Base-by-base conservation (phyloP, 148 eudicot species). In the Rhododendron kiyosumense region DNA sequence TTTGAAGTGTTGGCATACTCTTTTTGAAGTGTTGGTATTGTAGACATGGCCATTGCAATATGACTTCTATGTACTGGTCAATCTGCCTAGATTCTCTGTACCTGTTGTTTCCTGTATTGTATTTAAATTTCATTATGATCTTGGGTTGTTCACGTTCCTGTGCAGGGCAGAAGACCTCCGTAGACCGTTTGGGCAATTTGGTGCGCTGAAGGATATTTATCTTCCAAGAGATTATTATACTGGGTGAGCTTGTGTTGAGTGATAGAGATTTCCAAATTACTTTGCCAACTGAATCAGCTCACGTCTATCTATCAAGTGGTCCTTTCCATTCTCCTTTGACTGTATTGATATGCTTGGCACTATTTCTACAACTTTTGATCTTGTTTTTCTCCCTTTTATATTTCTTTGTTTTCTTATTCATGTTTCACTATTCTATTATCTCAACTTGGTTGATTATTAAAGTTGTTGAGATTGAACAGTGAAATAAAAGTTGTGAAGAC, bases 91-190 rank as follows among this genome's bases (percentile, higher is more conserved):
- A 38, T 81, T 57, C 28, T 57, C 69, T 7, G 22, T 51, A 18
- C 13, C 6, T 79, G 10, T 87, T 12, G 4, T 51, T 24, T 82
- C 57, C 26, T 84, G 22, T 32, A 20, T 13, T 14, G 34, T 26
- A n/a, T 74, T 74, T 5, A 32, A 20, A 2, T 69, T 43, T n/a
- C 73, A 3, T 84, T n/a, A 13, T 24, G 69, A 73, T 83, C 2
- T 78, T 20, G 5, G 32, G 48, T 49, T 30, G 18, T 81, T 26
- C 74, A 5, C 74, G 71, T 48, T 81, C 36, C 84, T 87, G 9
- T 74, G 75, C 96, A 97, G 99, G 93, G 95, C 96, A 10, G 99
- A 97, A 80, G 98, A 97, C 87, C 97, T 97, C 88, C 91, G 96
- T 78, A 94, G 96, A 84, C 98, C 96, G 34, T 97, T 97, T 88